Percentiles rank a stretch among this genome's conserved stretches.
Evolutionary conservation across 345 rosid species (phyloP).

Genomic region (Raphanus raphanistrum): DNA sequence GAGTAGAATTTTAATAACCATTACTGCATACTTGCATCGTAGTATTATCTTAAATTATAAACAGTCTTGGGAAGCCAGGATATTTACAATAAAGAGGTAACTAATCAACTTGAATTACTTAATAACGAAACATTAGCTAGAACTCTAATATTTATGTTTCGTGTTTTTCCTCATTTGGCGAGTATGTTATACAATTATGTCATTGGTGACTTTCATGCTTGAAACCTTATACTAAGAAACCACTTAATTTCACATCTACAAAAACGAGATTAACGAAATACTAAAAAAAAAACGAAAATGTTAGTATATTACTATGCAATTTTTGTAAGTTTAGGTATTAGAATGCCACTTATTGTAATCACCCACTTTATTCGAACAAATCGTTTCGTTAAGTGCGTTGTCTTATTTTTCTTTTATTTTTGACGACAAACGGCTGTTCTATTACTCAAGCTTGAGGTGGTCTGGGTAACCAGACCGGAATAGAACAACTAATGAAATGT

Average conservation of each 20-base stretch:
- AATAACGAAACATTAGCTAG: constrained; percentile 9
- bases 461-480: no score
- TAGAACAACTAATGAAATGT: no score
- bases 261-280: neutral
- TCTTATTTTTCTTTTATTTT: no score
- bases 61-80: constrained; percentile 9
- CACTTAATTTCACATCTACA: constrained; percentile 10
- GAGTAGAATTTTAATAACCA: neutral
- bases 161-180: constrained; percentile 11
- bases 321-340: constrained; percentile 15
- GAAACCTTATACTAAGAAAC: constrained; percentile 29
- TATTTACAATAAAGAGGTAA: constrained; percentile 18
- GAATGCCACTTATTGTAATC: constrained; percentile 11
- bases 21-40: neutral
- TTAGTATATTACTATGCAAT: constrained; percentile 7
- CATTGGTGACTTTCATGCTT: constrained; percentile 18
- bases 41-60: neutral
- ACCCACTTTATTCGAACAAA: constrained; percentile 18
- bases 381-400: neutral
- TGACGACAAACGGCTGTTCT: no score
- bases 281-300: neutral
- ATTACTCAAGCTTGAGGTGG: no score
- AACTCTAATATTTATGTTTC: constrained; percentile 13
- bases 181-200: constrained; percentile 3
- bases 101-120: constrained; percentile 18